These are phyloP conservation scores for Westerdykella aurantiaca DNA, from an alignment of 2,329 filamentous ascomycete genomes.

Conservation along the genomic window DNA sequence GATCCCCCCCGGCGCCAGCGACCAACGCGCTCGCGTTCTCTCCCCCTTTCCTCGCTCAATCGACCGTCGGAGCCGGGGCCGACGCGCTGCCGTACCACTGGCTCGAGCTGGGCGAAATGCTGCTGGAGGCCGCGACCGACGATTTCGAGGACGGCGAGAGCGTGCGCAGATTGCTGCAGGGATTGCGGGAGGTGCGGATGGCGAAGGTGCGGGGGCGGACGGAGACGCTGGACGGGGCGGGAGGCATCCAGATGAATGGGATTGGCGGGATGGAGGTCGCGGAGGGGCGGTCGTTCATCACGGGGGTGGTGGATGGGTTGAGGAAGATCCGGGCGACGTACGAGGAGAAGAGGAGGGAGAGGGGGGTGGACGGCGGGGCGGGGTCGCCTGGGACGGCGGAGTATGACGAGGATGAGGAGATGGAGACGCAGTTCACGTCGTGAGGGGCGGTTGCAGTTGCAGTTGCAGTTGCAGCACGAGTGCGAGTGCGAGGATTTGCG, in stretches of 20 bases:
- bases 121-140: slow-evolving; percentile 78
- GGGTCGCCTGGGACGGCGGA: slow-evolving; percentile 51
- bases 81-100: slow-evolving; percentile 87
- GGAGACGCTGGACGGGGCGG: slow-evolving; percentile 63
- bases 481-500: too few relatives aligned
- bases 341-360: slow-evolving; percentile 69
- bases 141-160: slow-evolving; percentile 71
- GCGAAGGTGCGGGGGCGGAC: slow-evolving; percentile 80
- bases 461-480: background rate
- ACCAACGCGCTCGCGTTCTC: slow-evolving; percentile 33
- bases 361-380: slow-evolving; percentile 54
- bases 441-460: background rate
- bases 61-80: slow-evolving; percentile 62
- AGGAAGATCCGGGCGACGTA: slow-evolving; percentile 72
- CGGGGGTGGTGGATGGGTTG: slow-evolving; percentile 80
- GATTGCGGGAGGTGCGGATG: slow-evolving; percentile 79
- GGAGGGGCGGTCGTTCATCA: slow-evolving; percentile 77
- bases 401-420: slow-evolving; percentile 54
- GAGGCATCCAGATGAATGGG: slow-evolving; percentile 68
- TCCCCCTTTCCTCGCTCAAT: slow-evolving; percentile 73
- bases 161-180: slow-evolving; percentile 68
- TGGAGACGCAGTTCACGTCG: slow-evolving; percentile 28
- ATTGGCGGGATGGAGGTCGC: slow-evolving; percentile 91
- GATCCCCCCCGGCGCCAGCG: slow-evolving; percentile 55
- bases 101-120: slow-evolving; percentile 82